phyloP scores from a whole-genome alignment of 1,139 yeast genomes.

The Diutina sp. region DNA sequence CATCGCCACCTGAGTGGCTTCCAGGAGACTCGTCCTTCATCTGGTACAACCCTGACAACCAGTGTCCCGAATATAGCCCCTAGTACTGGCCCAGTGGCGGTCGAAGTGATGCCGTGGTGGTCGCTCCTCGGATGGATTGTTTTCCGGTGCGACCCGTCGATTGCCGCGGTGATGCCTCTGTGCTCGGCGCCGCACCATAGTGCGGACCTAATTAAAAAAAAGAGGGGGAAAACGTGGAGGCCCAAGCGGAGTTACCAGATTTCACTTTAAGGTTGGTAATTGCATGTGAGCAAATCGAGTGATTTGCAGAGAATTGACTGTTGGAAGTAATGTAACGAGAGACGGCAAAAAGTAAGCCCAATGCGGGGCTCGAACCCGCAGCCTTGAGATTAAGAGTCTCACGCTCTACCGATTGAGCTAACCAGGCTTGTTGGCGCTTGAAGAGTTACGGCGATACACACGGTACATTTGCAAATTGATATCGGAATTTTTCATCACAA shows the following conservation, averaged over 20 bases:
- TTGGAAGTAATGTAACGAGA: too few species aligned
- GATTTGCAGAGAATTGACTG: too few species aligned
- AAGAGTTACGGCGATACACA: too few species aligned
- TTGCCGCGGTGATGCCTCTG: not conserved
- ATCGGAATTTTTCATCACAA: too few species aligned
- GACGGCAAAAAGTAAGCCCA: not conserved
- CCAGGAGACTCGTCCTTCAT: not conserved
- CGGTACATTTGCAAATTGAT: too few species aligned
- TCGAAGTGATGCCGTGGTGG: not conserved
- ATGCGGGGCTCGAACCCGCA: constrained; percentile 4
- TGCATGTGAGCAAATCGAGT: not conserved
- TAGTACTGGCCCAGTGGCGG: not conserved
- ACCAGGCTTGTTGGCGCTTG: constrained; percentile 5
- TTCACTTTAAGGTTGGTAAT: too few species aligned
- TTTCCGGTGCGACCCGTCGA: not conserved
- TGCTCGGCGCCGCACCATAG: not conserved
- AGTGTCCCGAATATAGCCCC: not conserved
- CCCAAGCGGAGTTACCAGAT: not conserved
- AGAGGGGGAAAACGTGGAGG: not conserved
- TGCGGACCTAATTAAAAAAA: not conserved
- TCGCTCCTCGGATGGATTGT: not conserved
- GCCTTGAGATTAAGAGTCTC: constrained; percentile 18
- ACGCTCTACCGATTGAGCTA: constrained; percentile 12
- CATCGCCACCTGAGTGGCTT: not conserved
- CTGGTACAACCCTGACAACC: not conserved